phyloP scores from a whole-genome alignment of 345 rosid species.

The Eucalyptus fibrosa region DNA sequence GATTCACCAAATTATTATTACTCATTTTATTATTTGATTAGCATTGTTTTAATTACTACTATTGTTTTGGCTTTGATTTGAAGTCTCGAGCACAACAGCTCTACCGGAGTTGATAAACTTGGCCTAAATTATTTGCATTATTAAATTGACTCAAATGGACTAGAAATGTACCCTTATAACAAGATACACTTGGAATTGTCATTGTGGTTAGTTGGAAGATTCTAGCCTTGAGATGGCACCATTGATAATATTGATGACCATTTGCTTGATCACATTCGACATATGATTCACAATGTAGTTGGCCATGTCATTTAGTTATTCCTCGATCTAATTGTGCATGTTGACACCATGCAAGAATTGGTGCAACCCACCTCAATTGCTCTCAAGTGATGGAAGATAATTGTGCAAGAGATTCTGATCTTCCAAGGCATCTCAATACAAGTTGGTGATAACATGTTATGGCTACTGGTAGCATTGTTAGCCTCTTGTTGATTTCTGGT shows the following conservation, averaged over 20 bases:
- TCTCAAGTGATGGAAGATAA: background rate
- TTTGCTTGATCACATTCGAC: background rate
- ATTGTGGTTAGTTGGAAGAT: background rate
- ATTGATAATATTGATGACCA: background rate
- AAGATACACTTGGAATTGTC: background rate
- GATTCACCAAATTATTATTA: background rate
- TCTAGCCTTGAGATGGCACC: background rate
- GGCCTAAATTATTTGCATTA: background rate
- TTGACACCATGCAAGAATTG: background rate
- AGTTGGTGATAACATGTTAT: background rate
- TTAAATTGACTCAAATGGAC: background rate
- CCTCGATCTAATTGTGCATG: background rate
- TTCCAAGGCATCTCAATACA: background rate
- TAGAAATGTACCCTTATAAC: background rate
- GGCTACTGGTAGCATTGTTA: background rate
- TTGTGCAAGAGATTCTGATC: no score
- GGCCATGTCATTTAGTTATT: background rate
- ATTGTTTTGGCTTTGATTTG: background rate
- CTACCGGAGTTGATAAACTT: background rate
- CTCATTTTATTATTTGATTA: background rate
- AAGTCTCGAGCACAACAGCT: background rate
- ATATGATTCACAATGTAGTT: background rate
- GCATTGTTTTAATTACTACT: background rate
- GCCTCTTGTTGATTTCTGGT: background rate
- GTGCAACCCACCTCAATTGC: background rate